Percentiles rank a stretch among this genome's conserved stretches.
Conservation (phyloP, 768 basidiomycete species). For the Saitozyma podzolica region DNA sequence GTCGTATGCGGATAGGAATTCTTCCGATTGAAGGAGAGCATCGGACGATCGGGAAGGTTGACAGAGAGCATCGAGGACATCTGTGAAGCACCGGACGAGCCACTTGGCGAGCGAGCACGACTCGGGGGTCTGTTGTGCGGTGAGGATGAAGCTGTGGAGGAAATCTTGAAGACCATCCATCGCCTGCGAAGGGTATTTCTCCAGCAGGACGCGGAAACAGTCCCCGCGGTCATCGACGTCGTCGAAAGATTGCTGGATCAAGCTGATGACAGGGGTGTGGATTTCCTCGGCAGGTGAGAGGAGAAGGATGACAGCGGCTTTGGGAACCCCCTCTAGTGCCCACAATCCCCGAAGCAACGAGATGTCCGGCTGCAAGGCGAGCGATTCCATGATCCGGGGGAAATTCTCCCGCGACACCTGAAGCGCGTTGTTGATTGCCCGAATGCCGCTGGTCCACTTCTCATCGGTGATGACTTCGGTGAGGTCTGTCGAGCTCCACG, state of each 20-base stretch:
- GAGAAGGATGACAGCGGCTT: conserved; percentile 66
- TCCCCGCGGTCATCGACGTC: conserved; percentile 79
- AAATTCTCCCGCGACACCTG: conserved; percentile 64
- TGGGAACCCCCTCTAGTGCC: conserved; percentile 60
- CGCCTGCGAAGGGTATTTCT: conserved; percentile 65
- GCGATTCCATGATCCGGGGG: conserved; percentile 63
- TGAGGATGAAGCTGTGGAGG: conserved; percentile 65
- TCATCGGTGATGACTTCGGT: conserved; percentile 35
- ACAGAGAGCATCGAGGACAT: conserved; percentile 86
- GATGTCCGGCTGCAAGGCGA: conserved; percentile 64
- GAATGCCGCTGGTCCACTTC: conserved; percentile 55
- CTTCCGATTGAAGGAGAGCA: conserved; percentile 61
- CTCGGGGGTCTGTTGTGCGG: conserved; percentile 70
- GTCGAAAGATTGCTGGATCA: conserved; percentile 84
- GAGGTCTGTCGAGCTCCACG: conserved; percentile 43
- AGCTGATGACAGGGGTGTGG: conserved; percentile 70
- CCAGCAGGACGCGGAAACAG: conserved; percentile 76
- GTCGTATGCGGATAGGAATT: conserved; percentile 42
- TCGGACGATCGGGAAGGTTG: conserved; percentile 58
- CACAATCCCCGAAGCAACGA: conserved; percentile 62
- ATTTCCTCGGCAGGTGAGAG: conserved; percentile 78
- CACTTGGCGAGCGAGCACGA: conserved; percentile 86
- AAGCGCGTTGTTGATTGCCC: conserved; percentile 66
- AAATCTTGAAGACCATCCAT: conserved; percentile 72
- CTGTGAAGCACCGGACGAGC: conserved; percentile 86